Conservation (phyloP, 306 rosid species). For the Cajanus cajan region DNA sequence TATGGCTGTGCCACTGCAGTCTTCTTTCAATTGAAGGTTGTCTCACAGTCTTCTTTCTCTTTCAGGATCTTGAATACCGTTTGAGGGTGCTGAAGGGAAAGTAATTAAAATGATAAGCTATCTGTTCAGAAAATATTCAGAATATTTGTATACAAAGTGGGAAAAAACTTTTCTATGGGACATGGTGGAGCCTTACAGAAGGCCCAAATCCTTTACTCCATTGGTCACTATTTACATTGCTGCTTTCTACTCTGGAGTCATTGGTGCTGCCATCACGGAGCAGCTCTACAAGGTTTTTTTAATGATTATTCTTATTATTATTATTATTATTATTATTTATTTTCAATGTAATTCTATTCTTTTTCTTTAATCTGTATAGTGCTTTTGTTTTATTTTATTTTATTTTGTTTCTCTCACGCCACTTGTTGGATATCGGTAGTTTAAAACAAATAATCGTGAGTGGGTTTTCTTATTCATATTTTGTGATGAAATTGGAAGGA, state of each 20-base stretch:
- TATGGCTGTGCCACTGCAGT: neutral
- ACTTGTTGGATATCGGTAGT: neutral
- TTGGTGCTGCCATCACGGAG: constrained; percentile 86
- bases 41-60: neutral
- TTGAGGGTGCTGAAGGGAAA: constrained; percentile 4
- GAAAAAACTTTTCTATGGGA: constrained; percentile 87
- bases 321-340: neutral
- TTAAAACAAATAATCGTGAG: neutral
- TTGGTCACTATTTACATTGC: constrained; percentile 65
- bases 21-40: neutral
- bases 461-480: neutral
- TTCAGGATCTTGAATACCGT: neutral
- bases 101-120: constrained; percentile 58
- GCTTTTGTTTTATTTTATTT: neutral
- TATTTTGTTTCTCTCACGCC: neutral
- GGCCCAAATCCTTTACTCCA: constrained; percentile 86
- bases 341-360: neutral
- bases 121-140: constrained; percentile 88
- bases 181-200: constrained; percentile 76
- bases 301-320: neutral
- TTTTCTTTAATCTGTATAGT: neutral
- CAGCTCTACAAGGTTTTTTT: constrained; percentile 78
- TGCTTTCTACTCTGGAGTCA: constrained; percentile 84
- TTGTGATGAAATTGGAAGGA: neutral
- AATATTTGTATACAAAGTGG: constrained; percentile 77